Conservation (phyloP, 306 rosid genomes). For the Sicyos edulis region DNA sequence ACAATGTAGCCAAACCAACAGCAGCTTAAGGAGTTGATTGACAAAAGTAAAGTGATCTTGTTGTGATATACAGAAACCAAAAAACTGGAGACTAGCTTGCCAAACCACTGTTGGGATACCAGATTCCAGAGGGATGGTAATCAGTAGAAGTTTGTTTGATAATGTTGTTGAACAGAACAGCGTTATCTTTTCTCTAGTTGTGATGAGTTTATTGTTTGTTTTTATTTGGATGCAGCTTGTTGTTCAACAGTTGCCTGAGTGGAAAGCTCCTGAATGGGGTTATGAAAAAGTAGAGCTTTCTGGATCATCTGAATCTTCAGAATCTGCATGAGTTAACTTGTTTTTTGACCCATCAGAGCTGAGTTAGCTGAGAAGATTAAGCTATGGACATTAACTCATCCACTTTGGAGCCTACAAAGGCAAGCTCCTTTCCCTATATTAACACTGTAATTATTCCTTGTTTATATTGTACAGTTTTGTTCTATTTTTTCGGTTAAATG, state of each 20-base stretch:
- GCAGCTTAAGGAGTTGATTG: no score
- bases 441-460: slow-evolving; percentile 7
- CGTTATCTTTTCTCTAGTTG: neutral
- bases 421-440: neutral
- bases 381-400: slow-evolving; percentile 12
- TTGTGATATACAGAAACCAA: slow-evolving; percentile 62
- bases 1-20: neutral
- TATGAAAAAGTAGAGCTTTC: slow-evolving; percentile 33
- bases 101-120: slow-evolving; percentile 71
- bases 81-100: slow-evolving; percentile 96
- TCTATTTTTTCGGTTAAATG: neutral
- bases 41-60: neutral
- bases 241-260: slow-evolving; percentile 80
- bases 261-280: slow-evolving; percentile 88
- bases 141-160: neutral
- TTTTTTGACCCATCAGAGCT: neutral
- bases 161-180: neutral
- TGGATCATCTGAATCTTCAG: slow-evolving; percentile 20
- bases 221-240: slow-evolving; percentile 48
- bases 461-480: neutral
- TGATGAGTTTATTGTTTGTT: slow-evolving; percentile 9
- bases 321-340: slow-evolving; percentile 23
- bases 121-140: slow-evolving; percentile 71
- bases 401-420: slow-evolving; percentile 12
- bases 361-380: slow-evolving; percentile 12